Base-by-base conservation (phyloP, 1,139 yeast species). In the Yamadazyma aaseri region DNA sequence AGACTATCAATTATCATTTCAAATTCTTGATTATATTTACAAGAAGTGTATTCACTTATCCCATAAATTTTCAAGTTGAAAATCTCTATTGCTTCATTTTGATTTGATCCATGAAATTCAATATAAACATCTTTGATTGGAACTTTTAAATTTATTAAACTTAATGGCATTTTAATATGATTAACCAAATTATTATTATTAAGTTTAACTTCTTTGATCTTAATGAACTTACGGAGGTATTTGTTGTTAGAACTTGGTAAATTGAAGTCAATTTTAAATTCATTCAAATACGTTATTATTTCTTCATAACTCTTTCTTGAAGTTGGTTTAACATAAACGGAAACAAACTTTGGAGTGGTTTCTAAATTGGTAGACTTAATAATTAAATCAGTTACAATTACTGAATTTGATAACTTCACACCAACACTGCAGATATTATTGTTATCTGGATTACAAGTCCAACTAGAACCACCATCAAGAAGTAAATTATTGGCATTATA, bases 401-500 rank as follows among this genome's bases (percentile, higher is more conserved):
- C 50, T 1, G 70, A 42, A 28, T 49, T 48, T 28, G 58, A 57
- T 28, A 69, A 40, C 30, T 72, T 49, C 5, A 69, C 44, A 0
- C 76, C 76, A 13, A 67, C 38, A 2, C 66, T 50, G 36, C 72
- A 64, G 3, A 27, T 17, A 4, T n/a, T 13, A 17, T 23, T 13
- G 6, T 39, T 35, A 17, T 40, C 36, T 0, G 58, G 39, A 7
- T 50, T 54, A 42, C 73, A 65, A 26, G 53, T 46, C 75, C 74
- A 70, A 25, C 38, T 38, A 8, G 46, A 42, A 0, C 59, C 68
- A 13, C 65, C 63, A 35, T 67, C 72, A 10, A 64, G 38, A 20
- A 69, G 48, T 2, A 58, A 53, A 41, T 63, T 66, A 43, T 68
- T 68, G 11, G 75, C 75, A 44, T 69, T 66, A 35, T 42, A 59